Evolutionary conservation across 495 filamentous ascomycete genomes (phyloP), one percentile per base, ranked within the genome.

Genomic region (Jackrogersella minutella): DNA sequence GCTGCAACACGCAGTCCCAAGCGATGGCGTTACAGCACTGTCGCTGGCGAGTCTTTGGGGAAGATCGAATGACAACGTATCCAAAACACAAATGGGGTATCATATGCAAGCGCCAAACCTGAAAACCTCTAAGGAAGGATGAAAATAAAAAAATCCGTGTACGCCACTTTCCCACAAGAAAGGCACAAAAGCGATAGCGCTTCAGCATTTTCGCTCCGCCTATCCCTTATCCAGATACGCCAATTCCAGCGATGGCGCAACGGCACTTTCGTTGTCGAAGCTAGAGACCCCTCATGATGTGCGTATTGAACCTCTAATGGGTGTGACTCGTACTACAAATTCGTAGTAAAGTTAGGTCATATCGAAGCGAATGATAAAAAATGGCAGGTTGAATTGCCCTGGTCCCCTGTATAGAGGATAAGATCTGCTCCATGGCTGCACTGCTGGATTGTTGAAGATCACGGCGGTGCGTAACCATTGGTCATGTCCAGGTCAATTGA

Each of bases 61-160:
- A 44, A 59, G 51, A 62, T 74, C 75, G 75, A 68, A 62, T 69
- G 75, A 77, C 75, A 72, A 71, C 71, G 79, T 80, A 81, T 84
- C 77, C 72, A 72, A 81, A 84, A 82, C 78, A 80, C 77, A 74
- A 60, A 82, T 85, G 82, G 83, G 83, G 84, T 86, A 86, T 86
- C 83, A 82, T 84, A 74, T 65, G 66, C 66, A 47, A 69, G 62
- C 62, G 71, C 71, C 73, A 58, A 66, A 57, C 52, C 44, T 58
- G 70, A 68, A 26, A 63, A 49, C 56, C 2, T 19, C 37, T 10
- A 30, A 66, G 62, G 55, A 34, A 68, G 26, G 2, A 62, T 52
- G 2, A 34, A 68, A 59, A 55, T 31, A 41, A 68, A 72, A 55
- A 54, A 17, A 17, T 53, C 58, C 51, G 16, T 31, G 9, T 65